phyloP scores from a whole-genome alignment of 352 stramenopile species.

The Phytopythium kandeliae region DNA sequence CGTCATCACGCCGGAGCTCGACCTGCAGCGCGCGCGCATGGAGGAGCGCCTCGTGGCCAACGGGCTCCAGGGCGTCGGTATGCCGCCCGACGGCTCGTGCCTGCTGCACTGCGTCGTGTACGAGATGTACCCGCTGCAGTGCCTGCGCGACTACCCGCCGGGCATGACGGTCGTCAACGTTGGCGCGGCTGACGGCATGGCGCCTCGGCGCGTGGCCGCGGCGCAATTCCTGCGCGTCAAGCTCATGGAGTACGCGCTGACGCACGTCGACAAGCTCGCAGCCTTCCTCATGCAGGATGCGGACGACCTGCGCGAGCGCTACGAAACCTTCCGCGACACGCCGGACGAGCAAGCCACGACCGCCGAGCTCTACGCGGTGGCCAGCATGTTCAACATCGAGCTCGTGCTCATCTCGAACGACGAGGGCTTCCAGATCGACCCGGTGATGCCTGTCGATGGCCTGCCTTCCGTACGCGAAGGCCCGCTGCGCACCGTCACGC shows the following conservation, averaged over 20 bases:
- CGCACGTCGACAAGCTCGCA: conserved; percentile 49
- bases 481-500: conserved; percentile 41
- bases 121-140: conserved; percentile 81
- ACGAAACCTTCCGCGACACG: conserved; percentile 64
- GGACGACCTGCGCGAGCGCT: conserved; percentile 65
- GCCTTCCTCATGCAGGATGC: conserved; percentile 68
- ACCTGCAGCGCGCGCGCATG: conserved; percentile 76
- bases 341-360: conserved; percentile 76
- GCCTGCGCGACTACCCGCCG: conserved; percentile 58
- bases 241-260: conserved; percentile 70
- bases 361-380: conserved; percentile 65
- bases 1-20: conserved; percentile 61
- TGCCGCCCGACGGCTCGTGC: conserved; percentile 78
- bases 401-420: conserved; percentile 81
- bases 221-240: conserved; percentile 57
- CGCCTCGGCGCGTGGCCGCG: conserved; percentile 56
- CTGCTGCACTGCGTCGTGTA: conserved; percentile 82
- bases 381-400: conserved; percentile 82
- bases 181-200: conserved; percentile 69
- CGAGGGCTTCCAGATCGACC: conserved; percentile 76
- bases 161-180: conserved; percentile 81
- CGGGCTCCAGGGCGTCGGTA: conserved; percentile 66
- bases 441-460: conserved; percentile 56
- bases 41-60: conserved; percentile 57
- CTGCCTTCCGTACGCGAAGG: conserved; percentile 56